Conservation (phyloP, 73 alveolate species). For the Paramecium pentaurelia region DNA sequence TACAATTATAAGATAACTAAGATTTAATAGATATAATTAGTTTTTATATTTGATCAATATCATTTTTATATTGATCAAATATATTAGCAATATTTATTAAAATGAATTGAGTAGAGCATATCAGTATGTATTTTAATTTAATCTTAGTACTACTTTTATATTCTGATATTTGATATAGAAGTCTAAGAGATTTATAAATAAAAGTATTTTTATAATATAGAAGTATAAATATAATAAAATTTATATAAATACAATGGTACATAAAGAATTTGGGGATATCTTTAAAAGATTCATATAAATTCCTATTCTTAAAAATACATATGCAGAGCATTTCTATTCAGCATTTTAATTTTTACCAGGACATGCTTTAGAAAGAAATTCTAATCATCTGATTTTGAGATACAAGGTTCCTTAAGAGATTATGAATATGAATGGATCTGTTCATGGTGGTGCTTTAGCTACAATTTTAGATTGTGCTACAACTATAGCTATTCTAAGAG, state of each 20-base stretch:
- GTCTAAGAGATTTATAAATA: too few species aligned
- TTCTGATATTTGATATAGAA: too few species aligned
- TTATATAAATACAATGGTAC: not conserved
- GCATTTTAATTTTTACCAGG: slow-evolving; percentile 27
- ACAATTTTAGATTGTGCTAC: slow-evolving; percentile 62
- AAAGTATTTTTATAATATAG: not conserved
- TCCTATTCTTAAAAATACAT: not conserved
- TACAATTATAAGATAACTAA: too few species aligned
- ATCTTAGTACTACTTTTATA: too few species aligned
- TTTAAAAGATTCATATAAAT: not conserved
- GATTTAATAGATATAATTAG: too few species aligned
- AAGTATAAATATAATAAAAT: not conserved
- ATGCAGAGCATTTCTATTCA: not conserved
- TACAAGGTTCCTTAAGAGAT: slow-evolving; percentile 47
- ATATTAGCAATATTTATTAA: too few species aligned
- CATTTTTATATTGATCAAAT: too few species aligned
- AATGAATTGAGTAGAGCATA: too few species aligned
- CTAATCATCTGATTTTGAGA: slow-evolving; percentile 37
- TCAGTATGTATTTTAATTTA: too few species aligned
- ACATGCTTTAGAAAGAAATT: slow-evolving; percentile 4
- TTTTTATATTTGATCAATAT: too few species aligned
- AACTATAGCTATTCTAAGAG: slow-evolving; percentile 57
- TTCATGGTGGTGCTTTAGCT: slow-evolving; percentile 71
- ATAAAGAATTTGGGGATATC: slow-evolving; percentile 27
- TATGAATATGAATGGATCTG: slow-evolving; percentile 58